Base-by-base conservation (phyloP, 345 rosid species). In the Draba incana region DNA sequence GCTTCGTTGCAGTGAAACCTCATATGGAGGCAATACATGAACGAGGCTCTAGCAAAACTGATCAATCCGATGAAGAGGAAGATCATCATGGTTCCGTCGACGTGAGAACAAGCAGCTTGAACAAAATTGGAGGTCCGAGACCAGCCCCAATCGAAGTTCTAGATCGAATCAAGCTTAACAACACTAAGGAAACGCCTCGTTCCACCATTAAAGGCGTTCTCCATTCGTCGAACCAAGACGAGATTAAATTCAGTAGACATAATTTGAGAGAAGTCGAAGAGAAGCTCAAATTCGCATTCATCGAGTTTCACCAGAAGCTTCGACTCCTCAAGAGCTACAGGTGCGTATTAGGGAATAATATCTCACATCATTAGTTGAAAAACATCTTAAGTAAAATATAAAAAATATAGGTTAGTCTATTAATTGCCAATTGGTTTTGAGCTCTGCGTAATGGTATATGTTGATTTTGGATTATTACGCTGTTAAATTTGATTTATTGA, bases 271-370 rank as follows among this genome's bases (percentile, higher is more conserved):
- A 74, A 54, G 88, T 82, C 1, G 92, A 86, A 43, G 81, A 81
- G 1, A 85, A 68, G 66, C 86, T 84, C 46, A 81, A 66, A 74
- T 59, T 50, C 12, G 92, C 86, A 31, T 84, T 88, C 61, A 51
- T 79, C n/a, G 84, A 76, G 61, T 88, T 88, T 44, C 77, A 88
- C 68, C 89, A 80, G 4, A 86, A 84, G 79, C 95, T 88, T 77
- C 85, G 88, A 11, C 86, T 88, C 42, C 85, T 86, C n/a, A 84
- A 84, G 78, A 84, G 88, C 73, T 88, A 74, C 70, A 63, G 83
- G 83, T 33, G 37, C 37, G 37, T 33, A 33, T 33, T 6, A 33
- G 7, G 2, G 8, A 33, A 33, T 33, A 33, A 6, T 33, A 33
- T 6, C 37, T 6, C 8, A 33, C 37, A 33, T 33, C 37, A 33